phyloP scores from a whole-genome alignment of 2,329 filamentous ascomycete genomes.

The Hortaea werneckii region DNA sequence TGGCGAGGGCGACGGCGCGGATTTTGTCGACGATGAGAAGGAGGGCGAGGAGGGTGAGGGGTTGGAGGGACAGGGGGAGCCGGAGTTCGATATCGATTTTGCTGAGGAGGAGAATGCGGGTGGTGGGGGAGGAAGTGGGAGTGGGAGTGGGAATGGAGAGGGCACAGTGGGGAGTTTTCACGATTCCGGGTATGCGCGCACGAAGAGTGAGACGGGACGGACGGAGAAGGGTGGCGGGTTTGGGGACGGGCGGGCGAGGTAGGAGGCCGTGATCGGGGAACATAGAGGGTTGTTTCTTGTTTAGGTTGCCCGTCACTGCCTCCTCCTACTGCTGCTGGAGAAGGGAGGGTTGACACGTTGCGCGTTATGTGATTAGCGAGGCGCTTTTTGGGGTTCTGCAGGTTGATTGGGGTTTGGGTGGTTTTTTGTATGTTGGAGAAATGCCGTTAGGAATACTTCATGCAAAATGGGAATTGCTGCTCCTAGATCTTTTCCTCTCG shows the following conservation, averaged over 20 bases:
- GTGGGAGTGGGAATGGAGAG: conserved; percentile 3
- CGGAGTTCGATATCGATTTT: conserved; percentile 90
- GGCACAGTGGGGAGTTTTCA: background rate
- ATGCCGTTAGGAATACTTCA: no score
- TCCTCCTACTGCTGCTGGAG: no score
- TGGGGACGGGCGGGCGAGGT: background rate
- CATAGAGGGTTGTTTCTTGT: no score
- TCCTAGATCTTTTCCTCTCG: no score
- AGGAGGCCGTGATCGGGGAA: no score
- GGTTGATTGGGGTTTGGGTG: no score
- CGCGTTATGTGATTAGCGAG: no score
- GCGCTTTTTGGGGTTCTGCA: no score
- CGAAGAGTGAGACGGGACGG: conserved; percentile 1
- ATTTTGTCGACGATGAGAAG: conserved; percentile 10
- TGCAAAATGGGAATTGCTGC: no score
- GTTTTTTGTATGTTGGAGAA: no score
- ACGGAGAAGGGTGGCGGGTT: background rate
- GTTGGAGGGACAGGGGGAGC: conserved; percentile 35
- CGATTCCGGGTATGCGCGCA: conserved; percentile 11
- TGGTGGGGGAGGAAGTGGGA: background rate
- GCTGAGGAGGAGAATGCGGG: conserved; percentile 40
- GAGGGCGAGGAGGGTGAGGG: conserved; percentile 9
- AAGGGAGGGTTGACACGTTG: no score
- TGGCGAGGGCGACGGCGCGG: conserved; percentile 25
- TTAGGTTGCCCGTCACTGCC: no score